Evolutionary conservation across 768 basidiomycete genomes (phyloP).

Genomic region (Candolleomyces eurysporus): DNA sequence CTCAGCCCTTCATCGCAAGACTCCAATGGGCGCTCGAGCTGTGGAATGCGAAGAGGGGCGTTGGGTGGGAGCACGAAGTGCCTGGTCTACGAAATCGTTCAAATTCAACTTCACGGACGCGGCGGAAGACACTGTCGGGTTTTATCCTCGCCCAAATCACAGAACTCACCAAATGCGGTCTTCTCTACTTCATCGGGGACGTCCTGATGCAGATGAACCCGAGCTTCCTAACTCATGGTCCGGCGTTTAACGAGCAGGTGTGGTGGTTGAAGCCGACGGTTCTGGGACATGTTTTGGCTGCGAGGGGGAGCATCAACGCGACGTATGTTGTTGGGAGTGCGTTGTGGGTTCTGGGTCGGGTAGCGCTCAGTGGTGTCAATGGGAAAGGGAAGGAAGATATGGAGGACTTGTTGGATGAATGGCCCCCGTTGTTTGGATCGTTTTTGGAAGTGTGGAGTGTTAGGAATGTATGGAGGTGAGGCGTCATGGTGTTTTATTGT

Average conservation of each 20-base stretch:
- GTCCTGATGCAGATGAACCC: background rate
- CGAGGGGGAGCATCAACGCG: background rate
- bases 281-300: background rate
- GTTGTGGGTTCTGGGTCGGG: background rate
- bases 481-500: background rate
- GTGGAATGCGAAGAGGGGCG: background rate
- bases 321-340: background rate
- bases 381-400: no score
- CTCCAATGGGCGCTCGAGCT: background rate
- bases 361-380: background rate
- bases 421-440: slow-evolving; percentile 37
- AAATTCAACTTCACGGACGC: background rate
- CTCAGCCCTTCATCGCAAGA: background rate
- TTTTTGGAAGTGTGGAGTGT: slow-evolving; percentile 35
- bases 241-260: background rate
- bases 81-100: background rate
- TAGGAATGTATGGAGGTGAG: slow-evolving; percentile 41
- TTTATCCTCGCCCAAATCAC: background rate
- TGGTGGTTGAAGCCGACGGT: background rate
- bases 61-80: background rate
- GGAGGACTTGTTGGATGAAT: slow-evolving; percentile 29
- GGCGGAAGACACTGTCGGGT: background rate
- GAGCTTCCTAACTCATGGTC: background rate
- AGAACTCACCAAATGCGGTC: background rate
- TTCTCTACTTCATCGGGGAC: background rate